These are phyloP conservation scores for Cynanchum wilfordii DNA, from an alignment of 257 asterid genomes.

Conservation along the genomic window DNA sequence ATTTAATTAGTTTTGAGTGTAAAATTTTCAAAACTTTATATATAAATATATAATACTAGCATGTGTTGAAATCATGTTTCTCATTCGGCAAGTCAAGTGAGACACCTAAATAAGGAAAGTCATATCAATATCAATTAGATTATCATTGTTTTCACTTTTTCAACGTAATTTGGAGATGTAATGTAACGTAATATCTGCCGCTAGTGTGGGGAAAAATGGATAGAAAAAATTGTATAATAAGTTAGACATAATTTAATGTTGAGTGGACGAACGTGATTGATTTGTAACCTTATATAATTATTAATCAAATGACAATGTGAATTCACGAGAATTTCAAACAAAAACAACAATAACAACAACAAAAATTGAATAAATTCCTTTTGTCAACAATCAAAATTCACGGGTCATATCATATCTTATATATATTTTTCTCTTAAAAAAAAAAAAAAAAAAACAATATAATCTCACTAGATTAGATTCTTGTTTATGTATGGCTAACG, in stretches of 20 bases:
- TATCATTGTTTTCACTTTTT: too few species aligned
- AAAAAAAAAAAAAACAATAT: neutral
- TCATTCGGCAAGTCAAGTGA: too few species aligned
- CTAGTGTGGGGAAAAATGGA: neutral
- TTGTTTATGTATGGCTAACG: too few species aligned
- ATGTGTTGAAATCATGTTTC: too few species aligned
- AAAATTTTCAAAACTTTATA: too few species aligned
- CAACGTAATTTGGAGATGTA: too few species aligned
- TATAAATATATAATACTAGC: too few species aligned
- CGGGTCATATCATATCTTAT: neutral
- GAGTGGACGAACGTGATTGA: neutral
- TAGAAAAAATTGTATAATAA: too few species aligned
- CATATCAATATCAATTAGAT: too few species aligned
- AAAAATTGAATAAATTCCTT: neutral
- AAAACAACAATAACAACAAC: neutral
- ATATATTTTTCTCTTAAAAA: too few species aligned
- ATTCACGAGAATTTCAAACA: neutral
- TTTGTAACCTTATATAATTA: neutral
- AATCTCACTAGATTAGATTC: neutral
- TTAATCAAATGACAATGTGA: neutral
- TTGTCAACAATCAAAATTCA: neutral
- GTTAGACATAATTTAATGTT: neutral
- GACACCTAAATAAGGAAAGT: too few species aligned
- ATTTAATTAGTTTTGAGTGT: too few species aligned
- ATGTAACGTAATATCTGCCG: neutral